These are phyloP conservation scores for Fraxinus angustifolia DNA, from an alignment of 305 asterid genomes.

Conservation along the genomic window DNA sequence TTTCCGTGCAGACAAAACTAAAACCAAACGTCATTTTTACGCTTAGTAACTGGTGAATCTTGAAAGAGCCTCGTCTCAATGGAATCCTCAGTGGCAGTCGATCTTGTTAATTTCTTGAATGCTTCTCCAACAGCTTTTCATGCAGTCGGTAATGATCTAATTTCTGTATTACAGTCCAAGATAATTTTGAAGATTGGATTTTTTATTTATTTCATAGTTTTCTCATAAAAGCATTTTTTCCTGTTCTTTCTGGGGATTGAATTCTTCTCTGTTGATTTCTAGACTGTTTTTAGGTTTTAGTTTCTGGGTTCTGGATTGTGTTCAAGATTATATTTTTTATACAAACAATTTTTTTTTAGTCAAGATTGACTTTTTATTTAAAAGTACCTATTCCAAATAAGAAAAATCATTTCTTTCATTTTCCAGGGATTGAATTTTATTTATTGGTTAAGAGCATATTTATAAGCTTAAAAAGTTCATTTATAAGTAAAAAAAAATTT, in stretches of 20 bases:
- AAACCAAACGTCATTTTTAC: not conserved
- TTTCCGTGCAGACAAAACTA: not conserved
- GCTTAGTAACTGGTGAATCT: not conserved
- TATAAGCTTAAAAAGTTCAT: not conserved
- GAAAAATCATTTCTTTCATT: not conserved
- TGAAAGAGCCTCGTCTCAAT: not conserved
- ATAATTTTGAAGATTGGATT: not conserved
- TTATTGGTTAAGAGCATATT: not conserved
- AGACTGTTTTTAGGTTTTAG: not conserved
- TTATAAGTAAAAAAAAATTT: not conserved
- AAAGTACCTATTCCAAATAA: not conserved
- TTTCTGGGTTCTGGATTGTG: not conserved
- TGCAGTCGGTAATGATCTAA: conserved; percentile 64
- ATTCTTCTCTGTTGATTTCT: not conserved
- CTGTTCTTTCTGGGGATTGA: not conserved
- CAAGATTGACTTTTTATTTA: not conserved
- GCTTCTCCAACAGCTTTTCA: conserved; percentile 96
- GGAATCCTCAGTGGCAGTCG: conserved; percentile 46
- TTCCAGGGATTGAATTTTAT: not conserved
- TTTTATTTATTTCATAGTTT: not conserved
- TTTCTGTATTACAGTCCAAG: not conserved
- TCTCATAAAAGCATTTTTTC: not conserved
- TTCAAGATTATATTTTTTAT: not conserved
- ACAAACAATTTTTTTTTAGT: not conserved
- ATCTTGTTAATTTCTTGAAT: conserved; percentile 79